Conservation (phyloP, 2,329 filamentous ascomycete species). For the Pseudogymnoascus sp. region DNA sequence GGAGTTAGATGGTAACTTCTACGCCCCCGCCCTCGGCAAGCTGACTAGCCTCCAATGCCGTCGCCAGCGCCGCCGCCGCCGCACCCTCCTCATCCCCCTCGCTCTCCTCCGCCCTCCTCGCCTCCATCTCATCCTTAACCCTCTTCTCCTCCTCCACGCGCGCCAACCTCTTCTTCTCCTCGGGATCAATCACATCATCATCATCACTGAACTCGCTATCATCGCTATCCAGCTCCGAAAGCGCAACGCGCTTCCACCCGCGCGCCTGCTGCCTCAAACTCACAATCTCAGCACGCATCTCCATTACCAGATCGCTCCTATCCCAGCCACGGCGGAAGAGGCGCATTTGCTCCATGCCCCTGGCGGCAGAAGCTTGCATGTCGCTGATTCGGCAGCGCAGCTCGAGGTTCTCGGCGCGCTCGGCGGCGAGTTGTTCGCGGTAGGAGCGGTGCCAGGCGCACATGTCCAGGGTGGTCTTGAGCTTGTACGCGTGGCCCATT, state of each 20-base stretch:
- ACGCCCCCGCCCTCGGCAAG: neutral
- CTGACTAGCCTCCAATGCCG: neutral
- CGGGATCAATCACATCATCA: conserved; percentile 52
- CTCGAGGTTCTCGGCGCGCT: conserved; percentile 53
- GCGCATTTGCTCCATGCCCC: conserved; percentile 49
- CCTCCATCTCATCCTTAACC: conserved; percentile 14
- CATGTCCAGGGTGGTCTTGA: conserved; percentile 52
- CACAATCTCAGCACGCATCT: conserved; percentile 43
- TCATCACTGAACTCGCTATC: conserved; percentile 53
- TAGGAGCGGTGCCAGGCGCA: conserved; percentile 58
- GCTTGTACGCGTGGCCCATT: conserved; percentile 59
- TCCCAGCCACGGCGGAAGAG: conserved; percentile 48
- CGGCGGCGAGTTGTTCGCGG: conserved; percentile 54
- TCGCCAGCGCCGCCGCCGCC: neutral
- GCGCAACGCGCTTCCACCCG: conserved; percentile 59
- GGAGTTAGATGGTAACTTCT: neutral
- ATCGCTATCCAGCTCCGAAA: conserved; percentile 51
- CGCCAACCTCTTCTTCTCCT: conserved; percentile 47
- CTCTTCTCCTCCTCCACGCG: conserved; percentile 19
- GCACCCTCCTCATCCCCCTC: conserved; percentile 10
- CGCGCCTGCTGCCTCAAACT: conserved; percentile 49
- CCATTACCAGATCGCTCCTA: conserved; percentile 46
- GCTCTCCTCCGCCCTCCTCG: conserved; percentile 15
- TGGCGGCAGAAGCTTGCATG: conserved; percentile 52
- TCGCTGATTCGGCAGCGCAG: conserved; percentile 59